Evolutionary conservation across 2,329 filamentous ascomycete genomes (phyloP), one percentile per base, ranked within the genome.

Genomic region (Verticillium zaregamsianum): DNA sequence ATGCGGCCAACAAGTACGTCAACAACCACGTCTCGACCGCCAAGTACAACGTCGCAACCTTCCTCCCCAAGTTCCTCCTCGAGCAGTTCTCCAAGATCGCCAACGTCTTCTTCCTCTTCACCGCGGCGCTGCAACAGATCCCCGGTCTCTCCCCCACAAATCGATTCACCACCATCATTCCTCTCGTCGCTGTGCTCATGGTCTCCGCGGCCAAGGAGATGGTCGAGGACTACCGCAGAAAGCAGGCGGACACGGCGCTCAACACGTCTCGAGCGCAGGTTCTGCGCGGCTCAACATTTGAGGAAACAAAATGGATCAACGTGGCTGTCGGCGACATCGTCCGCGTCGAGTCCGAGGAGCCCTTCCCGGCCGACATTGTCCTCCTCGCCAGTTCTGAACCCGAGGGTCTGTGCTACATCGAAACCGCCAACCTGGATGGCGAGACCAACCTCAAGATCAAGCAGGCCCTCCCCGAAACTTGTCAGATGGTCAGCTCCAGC

Each of bases 381-480:
- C 82, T 99, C 31, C 80, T 99, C 61, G 93, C 95, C 9, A 96
- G 92, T 71, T 98, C 95, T 7, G 96, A 99, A 74, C 96, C 95
- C 1, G 95, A 99, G 79, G 95, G 95, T 69, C 80, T 99, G 61
- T 99, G 95, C 77, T 99, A 99, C 74, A 98, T 99, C 72, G 95
- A 99, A 78, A 99, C 95, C 2, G 94, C 95, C 28, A 99, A 99
- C 73, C 81, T 99, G 62, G 95, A 99, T 70, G 95, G 95, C 68
- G 95, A 99, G 77, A 99, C 95, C 23, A 99, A 99, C 73, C 80
- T 99, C 68, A 99, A 99, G 79, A 97, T 99, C 79, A 99, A 99
- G 79, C 95, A 99, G 79, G 94, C 89, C 2, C 88, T 97, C 60
- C 94, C 95, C 0, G 95, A 99, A 79, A 99, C 95, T 0, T 88